Evolutionary conservation across 2,329 filamentous ascomycete genomes (phyloP), one percentile per base, ranked within the genome.

Genomic region (Cordyceps tenuipes): DNA sequence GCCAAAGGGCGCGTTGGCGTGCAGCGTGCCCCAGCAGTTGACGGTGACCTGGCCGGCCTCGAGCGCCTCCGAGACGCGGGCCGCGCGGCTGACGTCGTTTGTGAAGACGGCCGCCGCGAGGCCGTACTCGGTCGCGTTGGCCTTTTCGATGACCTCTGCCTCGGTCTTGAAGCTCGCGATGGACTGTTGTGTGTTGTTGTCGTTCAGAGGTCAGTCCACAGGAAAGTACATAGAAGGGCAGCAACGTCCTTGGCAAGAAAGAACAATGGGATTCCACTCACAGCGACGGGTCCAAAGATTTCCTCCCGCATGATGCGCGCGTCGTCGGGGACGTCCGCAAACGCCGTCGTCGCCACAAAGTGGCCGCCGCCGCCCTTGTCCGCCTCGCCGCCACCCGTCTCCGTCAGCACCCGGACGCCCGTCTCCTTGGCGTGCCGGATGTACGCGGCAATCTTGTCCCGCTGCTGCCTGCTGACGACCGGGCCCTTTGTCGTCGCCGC

Each of bases 381-480:
- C 1, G 49, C 39, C 2, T 59, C 21, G n/a, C n/a, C 10, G n/a
- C 34, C n/a, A 10, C 23, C 23, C 23, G 9, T 39, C 49, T 51
- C 49, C 17, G 49, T n/a, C 49, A 51, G 49, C 5, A 51, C 17
- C 10, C 49, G 49, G 8, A 51, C 34, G 31, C 65, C 66, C 1
- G 65, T 62, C 0, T 56, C 34, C 2, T 67, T 66, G 1, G 65
- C 66, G 1, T 62, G 61, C 0, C 53, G 3, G 49, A 90, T 82
- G 70, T 85, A 86, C 3, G 77, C 77, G 17, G 89, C 74, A 3
- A 90, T 79, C 17, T 82, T 76, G 46, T 87, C 83, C 65, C 83
- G 85, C 67, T 89, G 86, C 21, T 76, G 70, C 68, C 83, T 82
- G n/a, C 82, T 84, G 52, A 88, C 82, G 66, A 70, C 64, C 2